Conservation (phyloP, 495 filamentous ascomycete genomes). For the Penicillium turbatum region DNA sequence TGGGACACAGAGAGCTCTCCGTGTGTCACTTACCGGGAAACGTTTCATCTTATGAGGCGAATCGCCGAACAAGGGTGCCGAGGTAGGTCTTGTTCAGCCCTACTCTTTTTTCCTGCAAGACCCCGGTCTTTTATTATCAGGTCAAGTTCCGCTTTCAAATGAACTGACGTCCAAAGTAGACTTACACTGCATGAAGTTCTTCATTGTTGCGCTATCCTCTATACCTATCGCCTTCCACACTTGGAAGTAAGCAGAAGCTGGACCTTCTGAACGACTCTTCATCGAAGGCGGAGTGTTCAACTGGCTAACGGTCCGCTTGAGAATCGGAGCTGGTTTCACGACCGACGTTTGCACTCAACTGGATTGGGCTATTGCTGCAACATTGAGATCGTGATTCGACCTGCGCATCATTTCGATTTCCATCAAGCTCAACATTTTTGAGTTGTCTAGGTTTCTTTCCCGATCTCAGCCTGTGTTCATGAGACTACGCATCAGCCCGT, state of each 20-base stretch:
- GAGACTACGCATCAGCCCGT: slow-evolving; percentile 2
- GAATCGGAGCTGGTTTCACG: slow-evolving; percentile 27
- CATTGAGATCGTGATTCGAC: slow-evolving; percentile 19
- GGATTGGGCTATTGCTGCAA: slow-evolving; percentile 28
- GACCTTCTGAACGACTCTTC: slow-evolving; percentile 17
- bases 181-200: slow-evolving; percentile 17
- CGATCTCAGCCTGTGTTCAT: slow-evolving; percentile 14
- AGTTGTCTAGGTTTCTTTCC: not conserved
- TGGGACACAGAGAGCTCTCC: slow-evolving; percentile 33
- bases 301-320: slow-evolving; percentile 20
- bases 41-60: slow-evolving; percentile 33
- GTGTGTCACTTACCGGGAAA: slow-evolving; percentile 30
- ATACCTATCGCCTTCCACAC: slow-evolving; percentile 6
- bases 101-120: slow-evolving; percentile 11
- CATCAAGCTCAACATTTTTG: not conserved
- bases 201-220: not conserved
- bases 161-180: slow-evolving; percentile 21
- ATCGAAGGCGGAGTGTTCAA: slow-evolving; percentile 15
- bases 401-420: slow-evolving; percentile 8
- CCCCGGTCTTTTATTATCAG: slow-evolving; percentile 3
- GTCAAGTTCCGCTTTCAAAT: slow-evolving; percentile 9
- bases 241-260: slow-evolving; percentile 23
- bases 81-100: slow-evolving; percentile 24
- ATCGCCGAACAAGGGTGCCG: slow-evolving; percentile 26
- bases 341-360: slow-evolving; percentile 27